These are phyloP conservation scores for Paraleonurus japonicus DNA, from an alignment of 257 asterid species.

Conservation along the genomic window DNA sequence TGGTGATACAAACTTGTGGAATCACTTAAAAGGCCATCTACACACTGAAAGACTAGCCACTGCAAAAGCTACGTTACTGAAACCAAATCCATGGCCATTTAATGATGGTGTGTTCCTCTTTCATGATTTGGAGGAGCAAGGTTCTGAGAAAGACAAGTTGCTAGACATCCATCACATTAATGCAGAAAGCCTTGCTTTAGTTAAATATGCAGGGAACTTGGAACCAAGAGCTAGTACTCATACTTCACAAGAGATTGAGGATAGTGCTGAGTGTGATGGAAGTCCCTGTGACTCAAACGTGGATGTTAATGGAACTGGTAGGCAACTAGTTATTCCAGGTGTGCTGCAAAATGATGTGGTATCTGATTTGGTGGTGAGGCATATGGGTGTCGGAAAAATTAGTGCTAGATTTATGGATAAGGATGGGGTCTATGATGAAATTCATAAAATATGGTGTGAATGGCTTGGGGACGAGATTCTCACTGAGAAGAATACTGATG, in stretches of 20 bases:
- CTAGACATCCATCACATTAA: slow-evolving; percentile 30
- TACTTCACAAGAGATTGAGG: slow-evolving; percentile 26
- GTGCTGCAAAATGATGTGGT: slow-evolving; percentile 64
- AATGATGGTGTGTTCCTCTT: slow-evolving; percentile 87
- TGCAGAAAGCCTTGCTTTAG: slow-evolving; percentile 53
- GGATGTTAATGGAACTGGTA: slow-evolving; percentile 28
- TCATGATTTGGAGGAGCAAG: slow-evolving; percentile 41
- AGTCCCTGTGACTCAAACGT: slow-evolving; percentile 23
- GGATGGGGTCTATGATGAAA: slow-evolving; percentile 42
- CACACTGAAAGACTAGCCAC: slow-evolving; percentile 68
- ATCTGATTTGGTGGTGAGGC: slow-evolving; percentile 56
- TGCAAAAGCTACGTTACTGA: slow-evolving; percentile 71
- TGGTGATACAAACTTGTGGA: slow-evolving; percentile 57
- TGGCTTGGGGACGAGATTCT: slow-evolving; percentile 59
- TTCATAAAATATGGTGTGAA: slow-evolving; percentile 87
- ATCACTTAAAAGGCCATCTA: slow-evolving; percentile 75
- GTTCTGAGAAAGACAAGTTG: slow-evolving; percentile 27
- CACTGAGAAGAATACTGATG: slow-evolving; percentile 26
- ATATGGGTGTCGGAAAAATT: slow-evolving; percentile 61
- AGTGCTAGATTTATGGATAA: slow-evolving; percentile 58
- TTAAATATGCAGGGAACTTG: slow-evolving; percentile 37
- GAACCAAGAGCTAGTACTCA: slow-evolving; percentile 21
- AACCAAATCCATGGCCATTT: slow-evolving; percentile 94
- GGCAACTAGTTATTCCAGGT: slow-evolving; percentile 57
- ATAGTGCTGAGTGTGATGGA: slow-evolving; percentile 21